Evolutionary conservation across 1,139 yeast species (phyloP).

Genomic region (Meyerozyma smithsonii): DNA sequence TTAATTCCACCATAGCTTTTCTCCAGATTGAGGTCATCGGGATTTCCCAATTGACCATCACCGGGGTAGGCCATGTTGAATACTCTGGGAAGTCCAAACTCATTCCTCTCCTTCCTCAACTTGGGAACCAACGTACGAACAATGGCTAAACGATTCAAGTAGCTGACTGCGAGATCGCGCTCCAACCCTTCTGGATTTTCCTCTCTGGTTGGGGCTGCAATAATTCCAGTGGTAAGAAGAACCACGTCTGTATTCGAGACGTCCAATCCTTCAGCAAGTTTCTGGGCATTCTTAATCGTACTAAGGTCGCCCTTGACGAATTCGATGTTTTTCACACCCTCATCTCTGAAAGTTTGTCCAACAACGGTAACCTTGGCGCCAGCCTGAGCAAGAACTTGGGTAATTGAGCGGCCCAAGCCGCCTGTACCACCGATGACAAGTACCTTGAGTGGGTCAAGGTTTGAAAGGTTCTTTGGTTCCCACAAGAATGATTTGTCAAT

Average conservation of each 20-base stretch:
- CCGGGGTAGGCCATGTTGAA: slow-evolving; percentile 35
- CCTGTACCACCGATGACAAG: slow-evolving; percentile 34
- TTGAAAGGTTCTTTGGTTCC: neutral
- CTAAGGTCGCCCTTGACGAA: slow-evolving; percentile 28
- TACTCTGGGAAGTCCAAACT: slow-evolving; percentile 19
- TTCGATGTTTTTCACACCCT: slow-evolving; percentile 15
- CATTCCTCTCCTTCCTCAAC: slow-evolving; percentile 8
- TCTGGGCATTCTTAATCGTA: slow-evolving; percentile 16
- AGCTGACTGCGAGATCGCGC: slow-evolving; percentile 31
- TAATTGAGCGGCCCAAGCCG: slow-evolving; percentile 30
- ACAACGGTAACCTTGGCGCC: slow-evolving; percentile 30
- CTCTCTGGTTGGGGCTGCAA: slow-evolving; percentile 22
- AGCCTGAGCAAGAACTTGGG: slow-evolving; percentile 14
- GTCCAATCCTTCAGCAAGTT: slow-evolving; percentile 18
- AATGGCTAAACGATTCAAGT: slow-evolving; percentile 24
- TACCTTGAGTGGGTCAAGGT: slow-evolving; percentile 12
- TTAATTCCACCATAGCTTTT: slow-evolving; percentile 16
- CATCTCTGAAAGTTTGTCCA: slow-evolving; percentile 28
- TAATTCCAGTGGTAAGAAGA: slow-evolving; percentile 31
- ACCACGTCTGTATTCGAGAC: slow-evolving; percentile 17
- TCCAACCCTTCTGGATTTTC: slow-evolving; percentile 30
- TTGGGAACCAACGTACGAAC: slow-evolving; percentile 16
- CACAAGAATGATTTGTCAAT: neutral
- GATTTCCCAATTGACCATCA: slow-evolving; percentile 19
- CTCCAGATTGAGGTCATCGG: slow-evolving; percentile 27